These are phyloP conservation scores for Meyerozyma sp. DNA, from an alignment of 1,139 yeast genomes.

Conservation along the genomic window DNA sequence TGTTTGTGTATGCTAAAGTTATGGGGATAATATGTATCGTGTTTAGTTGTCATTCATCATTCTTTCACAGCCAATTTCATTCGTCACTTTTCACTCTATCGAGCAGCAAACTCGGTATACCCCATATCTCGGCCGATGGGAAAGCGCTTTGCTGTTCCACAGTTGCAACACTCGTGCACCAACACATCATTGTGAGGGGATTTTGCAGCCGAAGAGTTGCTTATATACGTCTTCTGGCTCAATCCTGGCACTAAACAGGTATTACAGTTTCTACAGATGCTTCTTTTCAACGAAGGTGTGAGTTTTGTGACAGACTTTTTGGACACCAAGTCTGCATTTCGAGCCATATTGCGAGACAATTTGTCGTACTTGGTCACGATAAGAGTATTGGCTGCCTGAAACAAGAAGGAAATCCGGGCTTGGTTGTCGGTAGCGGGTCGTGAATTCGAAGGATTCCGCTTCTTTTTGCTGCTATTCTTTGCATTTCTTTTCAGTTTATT, in stretches of 20 bases:
- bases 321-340: conserved; percentile 47
- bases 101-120: conserved; percentile 1
- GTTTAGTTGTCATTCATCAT: too few relatives aligned
- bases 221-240: conserved; percentile 26
- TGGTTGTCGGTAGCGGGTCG: conserved; percentile 41
- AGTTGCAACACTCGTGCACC: conserved; percentile 7
- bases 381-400: conserved; percentile 42
- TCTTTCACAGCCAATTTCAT: too few relatives aligned
- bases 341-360: conserved; percentile 45
- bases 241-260: conserved; percentile 44
- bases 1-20: too few relatives aligned
- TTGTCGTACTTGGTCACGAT: conserved; percentile 17
- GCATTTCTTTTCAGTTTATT: neutral
- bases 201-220: conserved; percentile 21
- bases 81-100: neutral
- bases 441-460: neutral
- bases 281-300: conserved; percentile 57
- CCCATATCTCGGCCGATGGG: conserved; percentile 9
- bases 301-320: conserved; percentile 59
- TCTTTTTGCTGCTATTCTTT: neutral
- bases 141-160: conserved; percentile 7
- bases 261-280: conserved; percentile 56
- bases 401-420: conserved; percentile 51
- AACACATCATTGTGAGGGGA: conserved; percentile 28
- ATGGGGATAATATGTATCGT: too few relatives aligned